These are phyloP conservation scores for Stramenopiles sp. DNA, from an alignment of 352 stramenopile genomes.

Conservation along the genomic window DNA sequence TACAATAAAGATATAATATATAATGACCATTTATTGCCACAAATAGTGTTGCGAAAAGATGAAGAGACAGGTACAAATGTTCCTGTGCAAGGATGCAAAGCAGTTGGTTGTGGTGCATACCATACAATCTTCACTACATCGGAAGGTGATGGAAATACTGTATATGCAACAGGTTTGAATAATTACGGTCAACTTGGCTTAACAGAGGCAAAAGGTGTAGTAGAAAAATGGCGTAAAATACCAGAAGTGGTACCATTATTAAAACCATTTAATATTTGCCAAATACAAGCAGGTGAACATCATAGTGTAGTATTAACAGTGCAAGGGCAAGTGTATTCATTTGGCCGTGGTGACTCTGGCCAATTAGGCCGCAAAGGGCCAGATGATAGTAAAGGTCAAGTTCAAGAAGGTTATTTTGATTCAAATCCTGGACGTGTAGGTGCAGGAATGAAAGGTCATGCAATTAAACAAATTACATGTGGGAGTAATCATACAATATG, in stretches of 20 bases:
- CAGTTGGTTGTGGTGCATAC: conserved; percentile 61
- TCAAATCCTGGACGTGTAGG: neutral
- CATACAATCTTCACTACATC: conserved; percentile 34
- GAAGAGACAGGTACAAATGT: conserved; percentile 10
- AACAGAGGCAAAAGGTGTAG: conserved; percentile 30
- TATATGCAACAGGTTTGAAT: conserved; percentile 80
- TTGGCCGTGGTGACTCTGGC: conserved; percentile 74
- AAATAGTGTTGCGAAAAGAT: conserved; percentile 34
- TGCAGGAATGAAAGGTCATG: conserved; percentile 1
- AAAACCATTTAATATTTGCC: conserved; percentile 29
- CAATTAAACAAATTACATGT: conserved; percentile 32
- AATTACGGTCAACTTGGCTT: conserved; percentile 90
- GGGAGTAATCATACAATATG: conserved; percentile 63
- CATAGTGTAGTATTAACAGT: conserved; percentile 70
- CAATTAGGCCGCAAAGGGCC: conserved; percentile 57
- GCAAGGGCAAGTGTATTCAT: conserved; percentile 62
- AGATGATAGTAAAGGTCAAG: conserved; percentile 40
- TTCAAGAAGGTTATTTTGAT: conserved; percentile 22
- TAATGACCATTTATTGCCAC: conserved; percentile 30
- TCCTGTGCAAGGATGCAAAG: conserved; percentile 25
- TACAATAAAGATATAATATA: conserved; percentile 23
- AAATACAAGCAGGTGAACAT: conserved; percentile 65
- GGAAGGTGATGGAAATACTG: conserved; percentile 16
- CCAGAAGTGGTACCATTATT: neutral
- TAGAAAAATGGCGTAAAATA: neutral